Percentiles rank a stretch among this genome's conserved stretches.
Evolutionary conservation across 1,284 basidiomycete genomes (phyloP).

Genomic region (Leucoagaricus sp.): DNA sequence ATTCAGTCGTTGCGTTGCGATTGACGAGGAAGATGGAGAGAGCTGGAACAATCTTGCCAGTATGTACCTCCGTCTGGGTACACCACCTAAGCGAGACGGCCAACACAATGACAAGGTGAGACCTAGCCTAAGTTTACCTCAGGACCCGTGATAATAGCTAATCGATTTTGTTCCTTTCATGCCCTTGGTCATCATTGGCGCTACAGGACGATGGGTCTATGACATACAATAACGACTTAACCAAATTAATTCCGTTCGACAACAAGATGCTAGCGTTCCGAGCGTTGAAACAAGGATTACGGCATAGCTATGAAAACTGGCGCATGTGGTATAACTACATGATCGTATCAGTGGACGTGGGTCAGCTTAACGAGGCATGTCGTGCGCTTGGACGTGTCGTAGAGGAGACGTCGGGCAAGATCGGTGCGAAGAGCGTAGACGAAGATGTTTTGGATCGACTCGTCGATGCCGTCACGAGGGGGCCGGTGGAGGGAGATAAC

Average conservation of each 20-base stretch:
- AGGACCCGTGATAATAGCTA: neutral
- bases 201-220: slow-evolving; percentile 8
- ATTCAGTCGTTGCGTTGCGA: slow-evolving; percentile 83
- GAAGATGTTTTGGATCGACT: slow-evolving; percentile 86
- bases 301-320: slow-evolving; percentile 89
- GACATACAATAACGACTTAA: slow-evolving; percentile 7
- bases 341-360: slow-evolving; percentile 92
- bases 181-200: neutral
- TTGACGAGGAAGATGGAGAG: slow-evolving; percentile 97
- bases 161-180: slow-evolving; percentile 1
- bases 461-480: slow-evolving; percentile 80
- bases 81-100: slow-evolving; percentile 16
- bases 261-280: slow-evolving; percentile 91
- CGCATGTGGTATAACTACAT: slow-evolving; percentile 99
- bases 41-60: slow-evolving; percentile 99
- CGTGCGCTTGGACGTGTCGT: slow-evolving; percentile 84
- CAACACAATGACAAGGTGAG: slow-evolving; percentile 2
- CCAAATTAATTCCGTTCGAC: slow-evolving; percentile 48
- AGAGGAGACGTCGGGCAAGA: slow-evolving; percentile 74
- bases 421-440: slow-evolving; percentile 68
- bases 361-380: slow-evolving; percentile 86
- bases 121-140: neutral
- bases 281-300: slow-evolving; percentile 91
- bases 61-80: slow-evolving; percentile 82
- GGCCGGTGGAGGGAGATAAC: slow-evolving; percentile 41